These are phyloP conservation scores for Vinca minor DNA, from an alignment of 257 asterid genomes.

Conservation along the genomic window DNA sequence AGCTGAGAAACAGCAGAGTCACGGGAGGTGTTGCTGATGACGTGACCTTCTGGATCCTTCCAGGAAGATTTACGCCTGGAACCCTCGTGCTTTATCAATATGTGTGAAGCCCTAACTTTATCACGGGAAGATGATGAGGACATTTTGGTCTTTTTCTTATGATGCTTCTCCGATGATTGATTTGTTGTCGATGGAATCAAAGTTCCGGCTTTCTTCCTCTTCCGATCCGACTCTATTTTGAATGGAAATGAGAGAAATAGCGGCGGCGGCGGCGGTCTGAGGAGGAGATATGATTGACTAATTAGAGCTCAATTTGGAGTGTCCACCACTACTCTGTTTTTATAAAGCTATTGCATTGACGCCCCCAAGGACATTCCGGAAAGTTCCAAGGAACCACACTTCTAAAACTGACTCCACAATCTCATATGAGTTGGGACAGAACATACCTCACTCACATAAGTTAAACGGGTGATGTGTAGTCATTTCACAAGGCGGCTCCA, in stretches of 20 bases:
- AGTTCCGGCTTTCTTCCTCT: constrained; percentile 45
- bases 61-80: constrained; percentile 93
- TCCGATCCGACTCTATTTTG: constrained; percentile 73
- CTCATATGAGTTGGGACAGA: too few relatives aligned
- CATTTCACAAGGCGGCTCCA: too few relatives aligned
- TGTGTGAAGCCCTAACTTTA: constrained; percentile 82
- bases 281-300: too few relatives aligned
- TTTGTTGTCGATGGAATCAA: constrained; percentile 46
- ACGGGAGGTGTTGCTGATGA: constrained; percentile 66
- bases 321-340: background rate
- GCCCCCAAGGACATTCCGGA: too few relatives aligned
- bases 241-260: constrained; percentile 15
- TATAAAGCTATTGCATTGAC: background rate
- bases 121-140: constrained; percentile 45
- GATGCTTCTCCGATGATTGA: constrained; percentile 39
- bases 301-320: too few relatives aligned
- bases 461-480: too few relatives aligned
- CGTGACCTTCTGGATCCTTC: constrained; percentile 86
- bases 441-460: too few relatives aligned
- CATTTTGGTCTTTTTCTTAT: constrained; percentile 54
- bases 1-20: constrained; percentile 75
- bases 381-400: too few relatives aligned
- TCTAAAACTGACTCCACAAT: too few relatives aligned
- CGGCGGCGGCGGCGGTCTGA: too few relatives aligned
- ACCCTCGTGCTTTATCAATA: constrained; percentile 87